phyloP scores from a whole-genome alignment of 2,329 filamentous ascomycete species.

The Aspergillus costaricaensis region DNA sequence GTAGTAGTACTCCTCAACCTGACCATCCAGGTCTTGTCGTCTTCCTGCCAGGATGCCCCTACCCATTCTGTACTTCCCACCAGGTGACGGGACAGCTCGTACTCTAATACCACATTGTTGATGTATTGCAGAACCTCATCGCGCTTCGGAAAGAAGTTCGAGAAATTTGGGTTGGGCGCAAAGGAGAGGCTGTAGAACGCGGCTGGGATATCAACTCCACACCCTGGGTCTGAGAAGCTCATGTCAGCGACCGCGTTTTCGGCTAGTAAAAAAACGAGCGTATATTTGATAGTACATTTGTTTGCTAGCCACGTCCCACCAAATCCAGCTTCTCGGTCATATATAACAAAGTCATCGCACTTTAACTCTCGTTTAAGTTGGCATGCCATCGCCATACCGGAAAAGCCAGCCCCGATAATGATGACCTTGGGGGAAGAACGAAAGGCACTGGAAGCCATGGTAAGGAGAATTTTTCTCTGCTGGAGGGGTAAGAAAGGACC shows the following conservation, averaged over 20 bases:
- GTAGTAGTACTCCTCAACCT: conserved; percentile 5
- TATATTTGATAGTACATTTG: conserved; percentile 6
- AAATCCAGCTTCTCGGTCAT: conserved; percentile 4
- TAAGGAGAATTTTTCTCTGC: too few relatives aligned
- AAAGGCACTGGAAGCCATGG: not conserved
- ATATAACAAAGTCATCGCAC: conserved; percentile 14
- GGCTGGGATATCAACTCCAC: conserved; percentile 19
- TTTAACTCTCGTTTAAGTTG: conserved; percentile 12
- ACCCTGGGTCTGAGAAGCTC: conserved; percentile 13
- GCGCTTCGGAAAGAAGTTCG: conserved; percentile 9
- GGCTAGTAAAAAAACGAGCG: not conserved
- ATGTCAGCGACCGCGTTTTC: not conserved
- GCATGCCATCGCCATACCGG: conserved; percentile 16
- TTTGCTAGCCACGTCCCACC: conserved; percentile 19
- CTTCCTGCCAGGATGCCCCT: conserved; percentile 16
- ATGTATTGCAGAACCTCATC: conserved; percentile 15
- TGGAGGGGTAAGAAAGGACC: not conserved
- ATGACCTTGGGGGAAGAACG: not conserved
- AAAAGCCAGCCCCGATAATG: conserved; percentile 18
- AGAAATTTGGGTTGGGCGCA: conserved; percentile 15
- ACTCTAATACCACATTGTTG: conserved; percentile 1
- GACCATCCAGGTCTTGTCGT: conserved; percentile 11
- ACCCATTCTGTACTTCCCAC: conserved; percentile 13
- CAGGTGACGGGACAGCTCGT: conserved; percentile 6
- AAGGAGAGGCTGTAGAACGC: conserved; percentile 18